Evolutionary conservation across 768 basidiomycete genomes (phyloP), one percentile per base, ranked within the genome.

Genomic region (Tubosaeta sp.): DNA sequence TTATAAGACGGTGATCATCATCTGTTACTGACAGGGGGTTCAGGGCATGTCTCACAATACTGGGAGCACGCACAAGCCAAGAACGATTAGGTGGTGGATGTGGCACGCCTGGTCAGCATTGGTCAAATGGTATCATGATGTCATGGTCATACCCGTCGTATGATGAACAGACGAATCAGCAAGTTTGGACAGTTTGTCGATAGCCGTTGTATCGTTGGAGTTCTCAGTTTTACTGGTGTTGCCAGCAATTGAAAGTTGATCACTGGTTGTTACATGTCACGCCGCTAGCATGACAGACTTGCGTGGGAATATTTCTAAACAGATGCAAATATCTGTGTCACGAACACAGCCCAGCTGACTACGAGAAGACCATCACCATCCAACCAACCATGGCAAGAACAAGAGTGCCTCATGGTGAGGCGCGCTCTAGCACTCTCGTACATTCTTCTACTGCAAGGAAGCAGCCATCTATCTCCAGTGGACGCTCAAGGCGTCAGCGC

Each of bases 361-460:
- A 14, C 17, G 9, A 8, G 26, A 43, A 43, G 10, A 39, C 31
- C 32, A 17, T n/a, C 43, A 34, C 17, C 17, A 38, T 6, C 11
- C n/a, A n/a, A n/a, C n/a, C 2, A 27, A 50, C 42, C 12, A 67
- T 59, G 66, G 26, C 54, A 48, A 68, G 65, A 52, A 54, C 58
- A 33, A 65, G 41, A 54, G 52, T 66, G 46, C 58, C 65, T 25
- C 48, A 44, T 59, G 68, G 63, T 62, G 61, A 65, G 60, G 56
- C 55, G 51, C 65, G 62, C 55, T 65, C 56, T 29, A 69, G 49
- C 39, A 58, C 58, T 54, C 60, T 55, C 9, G 45, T 55, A 25
- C 52, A 55, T 48, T 16, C 58, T 62, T 56, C 62, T 54, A 51
- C 60, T 60, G 55, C 57, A 13, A 59, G 59, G 25, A 67, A 60